Evolutionary conservation across 164 flowering plant genomes (phyloP).

Genomic region (Nelumbo lutea): DNA sequence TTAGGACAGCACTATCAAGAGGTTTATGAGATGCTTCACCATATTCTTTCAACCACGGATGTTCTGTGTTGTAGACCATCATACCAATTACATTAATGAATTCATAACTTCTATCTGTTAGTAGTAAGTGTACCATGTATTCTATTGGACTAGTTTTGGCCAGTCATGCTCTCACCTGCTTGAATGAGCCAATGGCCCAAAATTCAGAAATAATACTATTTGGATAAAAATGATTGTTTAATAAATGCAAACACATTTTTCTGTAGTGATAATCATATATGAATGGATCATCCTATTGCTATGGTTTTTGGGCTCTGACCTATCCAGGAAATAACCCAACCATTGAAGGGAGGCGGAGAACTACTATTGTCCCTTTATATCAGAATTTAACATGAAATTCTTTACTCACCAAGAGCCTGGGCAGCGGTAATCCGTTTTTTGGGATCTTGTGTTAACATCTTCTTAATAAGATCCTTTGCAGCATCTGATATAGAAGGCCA

Average conservation of each 20-base stretch:
- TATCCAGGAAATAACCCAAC: background rate
- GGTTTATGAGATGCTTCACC: slow-evolving; percentile 79
- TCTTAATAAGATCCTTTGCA: slow-evolving; percentile 77
- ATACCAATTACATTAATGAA: background rate
- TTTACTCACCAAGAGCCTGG: slow-evolving; percentile 64
- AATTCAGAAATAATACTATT: too few species aligned
- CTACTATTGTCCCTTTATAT: background rate
- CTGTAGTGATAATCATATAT: too few species aligned
- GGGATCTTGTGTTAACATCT: slow-evolving; percentile 69
- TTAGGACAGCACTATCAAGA: slow-evolving; percentile 76
- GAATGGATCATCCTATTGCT: too few species aligned
- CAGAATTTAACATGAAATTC: background rate
- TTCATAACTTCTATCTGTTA: background rate
- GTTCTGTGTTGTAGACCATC: slow-evolving; percentile 48
- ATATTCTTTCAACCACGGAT: slow-evolving; percentile 77
- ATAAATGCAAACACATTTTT: too few species aligned
- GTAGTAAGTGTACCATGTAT: background rate
- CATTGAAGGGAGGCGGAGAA: too few species aligned
- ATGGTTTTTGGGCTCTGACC: background rate
- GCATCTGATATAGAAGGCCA: slow-evolving; percentile 73
- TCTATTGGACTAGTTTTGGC: background rate
- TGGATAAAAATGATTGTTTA: too few species aligned
- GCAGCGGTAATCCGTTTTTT: slow-evolving; percentile 71
- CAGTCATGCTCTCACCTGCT: background rate
- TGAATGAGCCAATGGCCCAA: too few species aligned